A percentile compares a stretch with the other conserved stretches of the same genome.
phyloP scores from a whole-genome alignment of 345 rosid genomes.

The Citrus sp. region DNA sequence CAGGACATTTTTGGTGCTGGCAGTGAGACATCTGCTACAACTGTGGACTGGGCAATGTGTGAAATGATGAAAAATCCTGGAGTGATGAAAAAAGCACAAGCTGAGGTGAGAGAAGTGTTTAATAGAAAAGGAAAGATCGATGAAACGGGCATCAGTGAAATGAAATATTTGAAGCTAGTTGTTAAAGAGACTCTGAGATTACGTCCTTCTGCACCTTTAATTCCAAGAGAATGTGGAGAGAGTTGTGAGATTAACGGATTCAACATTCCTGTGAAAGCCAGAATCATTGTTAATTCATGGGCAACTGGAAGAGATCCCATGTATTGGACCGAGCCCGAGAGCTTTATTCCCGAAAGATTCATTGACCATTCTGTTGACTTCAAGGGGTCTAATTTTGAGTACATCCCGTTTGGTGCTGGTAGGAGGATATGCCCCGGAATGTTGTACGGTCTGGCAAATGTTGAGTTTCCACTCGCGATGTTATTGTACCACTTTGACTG shows the following conservation, averaged over 20 bases:
- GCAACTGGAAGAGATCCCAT: constrained; percentile 12
- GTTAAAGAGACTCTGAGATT: constrained; percentile 13
- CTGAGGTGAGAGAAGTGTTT: constrained; percentile 27
- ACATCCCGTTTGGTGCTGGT: constrained; percentile 27
- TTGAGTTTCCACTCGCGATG: constrained; percentile 15
- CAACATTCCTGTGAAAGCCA: not conserved
- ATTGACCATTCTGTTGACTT: constrained; percentile 9
- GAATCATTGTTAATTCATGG: constrained; percentile 9
- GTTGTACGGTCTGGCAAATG: not conserved
- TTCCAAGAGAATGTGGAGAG: constrained; percentile 18
- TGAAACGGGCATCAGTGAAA: not conserved
- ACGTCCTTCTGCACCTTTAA: not conserved
- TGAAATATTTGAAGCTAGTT: constrained; percentile 3
- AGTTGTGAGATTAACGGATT: constrained; percentile 10
- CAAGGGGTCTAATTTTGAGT: constrained; percentile 17
- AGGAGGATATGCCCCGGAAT: constrained; percentile 30
- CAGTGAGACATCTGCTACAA: constrained; percentile 20
- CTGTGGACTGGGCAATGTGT: constrained; percentile 18
- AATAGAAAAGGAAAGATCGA: not conserved
- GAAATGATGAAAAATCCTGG: constrained; percentile 27
- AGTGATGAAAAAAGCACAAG: constrained; percentile 22
- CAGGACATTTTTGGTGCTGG: constrained; percentile 27
- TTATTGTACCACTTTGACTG: constrained; percentile 29
- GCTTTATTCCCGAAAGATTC: constrained; percentile 21
- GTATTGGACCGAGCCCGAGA: constrained; percentile 17